phyloP scores from a whole-genome alignment of 345 rosid genomes.

The Psidium friedrichsthalianum region DNA sequence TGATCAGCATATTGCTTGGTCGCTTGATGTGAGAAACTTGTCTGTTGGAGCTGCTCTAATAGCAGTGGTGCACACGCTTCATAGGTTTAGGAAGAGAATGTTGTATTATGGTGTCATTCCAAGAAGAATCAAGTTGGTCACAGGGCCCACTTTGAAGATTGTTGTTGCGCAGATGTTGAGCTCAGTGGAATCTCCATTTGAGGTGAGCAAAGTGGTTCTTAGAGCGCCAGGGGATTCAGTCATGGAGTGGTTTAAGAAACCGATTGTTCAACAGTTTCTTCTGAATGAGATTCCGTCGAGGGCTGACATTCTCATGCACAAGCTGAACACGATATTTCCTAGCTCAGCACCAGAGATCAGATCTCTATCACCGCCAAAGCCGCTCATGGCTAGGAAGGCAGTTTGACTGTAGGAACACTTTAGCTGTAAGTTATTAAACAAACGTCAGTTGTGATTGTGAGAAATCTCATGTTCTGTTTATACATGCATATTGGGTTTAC shows the following conservation, averaged over 20 bases:
- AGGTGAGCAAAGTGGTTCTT: slow-evolving; percentile 86
- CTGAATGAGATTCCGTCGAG: slow-evolving; percentile 87
- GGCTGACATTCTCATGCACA: slow-evolving; percentile 89
- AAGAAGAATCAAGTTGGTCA: slow-evolving; percentile 87
- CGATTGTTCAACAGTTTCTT: slow-evolving; percentile 93
- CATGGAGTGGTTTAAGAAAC: slow-evolving; percentile 98
- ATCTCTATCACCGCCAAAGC: slow-evolving; percentile 66
- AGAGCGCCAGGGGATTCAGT: slow-evolving; percentile 86
- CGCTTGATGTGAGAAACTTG: slow-evolving; percentile 86
- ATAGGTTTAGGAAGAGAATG: slow-evolving; percentile 93
- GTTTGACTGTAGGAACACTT: not conserved
- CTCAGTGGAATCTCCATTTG: slow-evolving; percentile 90
- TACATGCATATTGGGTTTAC: not conserved
- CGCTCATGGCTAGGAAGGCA: slow-evolving; percentile 29
- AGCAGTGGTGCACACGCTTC: slow-evolving; percentile 93
- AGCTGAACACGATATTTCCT: slow-evolving; percentile 74
- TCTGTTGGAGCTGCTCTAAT: slow-evolving; percentile 96
- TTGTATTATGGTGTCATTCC: slow-evolving; percentile 89
- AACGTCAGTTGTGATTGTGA: not conserved
- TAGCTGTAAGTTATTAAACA: not conserved
- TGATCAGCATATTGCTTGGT: slow-evolving; percentile 97
- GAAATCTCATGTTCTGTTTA: not conserved
- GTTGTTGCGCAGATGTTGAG: slow-evolving; percentile 88
- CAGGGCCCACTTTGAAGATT: slow-evolving; percentile 89
- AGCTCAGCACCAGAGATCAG: slow-evolving; percentile 93